Evolutionary conservation across 2,329 filamentous ascomycete genomes (phyloP).

Genomic region (Pestalotiopsis sp.): DNA sequence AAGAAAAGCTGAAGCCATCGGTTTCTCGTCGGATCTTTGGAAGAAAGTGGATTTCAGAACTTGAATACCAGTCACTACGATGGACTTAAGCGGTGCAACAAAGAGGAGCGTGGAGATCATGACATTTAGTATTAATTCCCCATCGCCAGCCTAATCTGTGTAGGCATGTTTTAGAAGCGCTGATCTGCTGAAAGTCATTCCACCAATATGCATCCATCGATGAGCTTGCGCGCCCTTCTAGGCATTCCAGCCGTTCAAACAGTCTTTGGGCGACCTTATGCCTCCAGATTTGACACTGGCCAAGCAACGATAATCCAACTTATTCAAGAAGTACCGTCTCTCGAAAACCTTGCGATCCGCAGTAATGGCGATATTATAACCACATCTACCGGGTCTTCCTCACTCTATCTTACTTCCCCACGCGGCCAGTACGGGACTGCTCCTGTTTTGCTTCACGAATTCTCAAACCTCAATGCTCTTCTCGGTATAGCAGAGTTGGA

Average conservation of each 20-base stretch:
- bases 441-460: neutral
- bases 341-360: neutral
- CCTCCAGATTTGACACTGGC: too few relatives aligned
- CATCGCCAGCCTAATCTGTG: too few relatives aligned
- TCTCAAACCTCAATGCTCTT: neutral
- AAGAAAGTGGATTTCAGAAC: too few relatives aligned
- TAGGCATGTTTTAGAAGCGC: too few relatives aligned
- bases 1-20: too few relatives aligned
- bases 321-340: neutral
- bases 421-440: neutral
- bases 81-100: too few relatives aligned
- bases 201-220: neutral
- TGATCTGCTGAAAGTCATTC: too few relatives aligned
- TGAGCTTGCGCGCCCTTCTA: neutral
- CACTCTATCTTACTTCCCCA: neutral
- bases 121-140: too few relatives aligned
- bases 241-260: neutral
- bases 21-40: too few relatives aligned
- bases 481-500: neutral
- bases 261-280: neutral
- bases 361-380: neutral
- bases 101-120: too few relatives aligned
- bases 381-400: neutral
- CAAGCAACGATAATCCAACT: neutral
- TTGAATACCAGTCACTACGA: too few relatives aligned